Evolutionary conservation across 306 rosid species (phyloP), one percentile per base, ranked within the genome.

Genomic region (Clitoria ternatea): DNA sequence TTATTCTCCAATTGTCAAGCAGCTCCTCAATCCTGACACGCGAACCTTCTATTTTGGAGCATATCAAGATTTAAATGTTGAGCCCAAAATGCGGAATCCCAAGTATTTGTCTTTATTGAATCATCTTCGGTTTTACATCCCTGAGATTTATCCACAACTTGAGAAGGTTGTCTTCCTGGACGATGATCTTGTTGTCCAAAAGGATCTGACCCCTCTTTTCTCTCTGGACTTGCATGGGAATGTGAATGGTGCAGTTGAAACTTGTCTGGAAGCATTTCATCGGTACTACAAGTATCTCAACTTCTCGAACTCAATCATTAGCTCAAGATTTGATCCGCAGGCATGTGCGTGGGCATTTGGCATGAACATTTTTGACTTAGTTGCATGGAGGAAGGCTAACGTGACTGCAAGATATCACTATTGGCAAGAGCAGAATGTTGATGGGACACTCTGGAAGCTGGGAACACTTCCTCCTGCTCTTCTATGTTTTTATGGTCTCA

Each of bases 291-390:
- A 88, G 81, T 95, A 86, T 84, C 93, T 95, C 77, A 95, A 95
- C 74, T 95, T 95, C 86, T 91, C 99, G 57, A 89, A 78, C 75
- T 40, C 92, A 70, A 78, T 95, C 61, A 87, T 95, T 72, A 95
- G 96, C 86, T 82, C 99, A 0, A 95, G 89, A 82, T 86, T 89
- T 76, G 99, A 95, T 73, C 97, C 99, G 4, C 99, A 95, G 71
- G 92, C 96, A 22, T 95, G 99, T 50, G 99, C 91, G 24, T 95
- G 99, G 99, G 99, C 99, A 35, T 95, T 95, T 56, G 99, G 99
- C 29, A 87, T 95, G 97, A 95, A 95, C 53, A 84, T 95, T 33
- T 91, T 95, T 44, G 99, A 95, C 79, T 81, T 95, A 75, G 84
- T 95, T 4, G 96, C 91, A 5, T 95, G 99, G 99, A 87, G 91